These are phyloP conservation scores for Graphiopsis chlorocephala DNA, from an alignment of 2,329 filamentous ascomycete species.

Conservation along the genomic window DNA sequence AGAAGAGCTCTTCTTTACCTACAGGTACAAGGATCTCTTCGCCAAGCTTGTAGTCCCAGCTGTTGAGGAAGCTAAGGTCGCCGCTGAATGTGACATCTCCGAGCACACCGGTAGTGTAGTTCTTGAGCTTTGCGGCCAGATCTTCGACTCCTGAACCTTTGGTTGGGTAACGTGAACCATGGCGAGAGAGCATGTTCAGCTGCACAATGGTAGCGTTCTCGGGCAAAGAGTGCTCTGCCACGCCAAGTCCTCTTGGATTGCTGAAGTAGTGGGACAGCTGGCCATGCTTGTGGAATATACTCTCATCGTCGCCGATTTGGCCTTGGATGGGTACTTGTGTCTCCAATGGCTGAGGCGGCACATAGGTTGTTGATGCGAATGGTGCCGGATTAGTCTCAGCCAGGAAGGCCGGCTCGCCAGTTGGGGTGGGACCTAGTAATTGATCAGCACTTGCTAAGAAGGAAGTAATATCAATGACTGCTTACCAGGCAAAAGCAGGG, in stretches of 20 bases:
- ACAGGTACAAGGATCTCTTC: constrained; percentile 69
- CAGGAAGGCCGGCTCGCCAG: constrained; percentile 66
- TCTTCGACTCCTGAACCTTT: constrained; percentile 53
- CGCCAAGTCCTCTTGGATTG: constrained; percentile 67
- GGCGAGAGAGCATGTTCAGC: constrained; percentile 69
- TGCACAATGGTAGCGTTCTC: constrained; percentile 66
- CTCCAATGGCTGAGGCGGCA: constrained; percentile 68
- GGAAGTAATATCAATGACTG: neutral
- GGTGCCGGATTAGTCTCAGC: constrained; percentile 68
- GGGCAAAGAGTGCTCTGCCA: constrained; percentile 68
- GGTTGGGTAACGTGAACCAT: constrained; percentile 72
- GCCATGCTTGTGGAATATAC: constrained; percentile 70
- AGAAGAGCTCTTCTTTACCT: constrained; percentile 65
- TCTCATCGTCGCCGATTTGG: constrained; percentile 48
- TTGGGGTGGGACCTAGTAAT: constrained; percentile 62
- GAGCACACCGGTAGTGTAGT: constrained; percentile 42
- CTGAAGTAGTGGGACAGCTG: constrained; percentile 68
- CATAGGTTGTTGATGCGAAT: constrained; percentile 59
- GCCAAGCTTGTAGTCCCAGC: constrained; percentile 68
- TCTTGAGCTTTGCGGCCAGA: constrained; percentile 58
- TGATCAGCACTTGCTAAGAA: neutral
- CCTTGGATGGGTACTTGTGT: constrained; percentile 67
- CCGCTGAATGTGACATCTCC: constrained; percentile 57
- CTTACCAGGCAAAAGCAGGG: constrained; percentile 49
- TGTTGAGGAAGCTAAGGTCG: constrained; percentile 62